Conservation (phyloP, 2,329 filamentous ascomycete genomes). For the Mycosphaerella arachidis region DNA sequence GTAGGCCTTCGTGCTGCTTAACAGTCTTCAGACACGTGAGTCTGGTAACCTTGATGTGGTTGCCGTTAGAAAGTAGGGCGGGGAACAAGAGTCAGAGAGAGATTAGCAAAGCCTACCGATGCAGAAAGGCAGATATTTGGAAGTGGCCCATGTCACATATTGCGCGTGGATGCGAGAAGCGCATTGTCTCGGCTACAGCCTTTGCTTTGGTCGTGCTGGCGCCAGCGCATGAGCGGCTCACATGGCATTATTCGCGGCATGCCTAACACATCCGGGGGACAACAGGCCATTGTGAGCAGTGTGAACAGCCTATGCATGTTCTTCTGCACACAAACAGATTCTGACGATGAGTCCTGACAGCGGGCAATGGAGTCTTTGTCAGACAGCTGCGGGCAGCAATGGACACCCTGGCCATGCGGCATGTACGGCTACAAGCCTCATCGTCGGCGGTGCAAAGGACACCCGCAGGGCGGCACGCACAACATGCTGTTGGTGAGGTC, state of each 20-base stretch:
- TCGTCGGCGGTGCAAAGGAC: conserved; percentile 13
- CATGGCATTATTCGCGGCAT: conserved; percentile 23
- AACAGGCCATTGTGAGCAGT: conserved; percentile 18
- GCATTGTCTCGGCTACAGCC: conserved; percentile 27
- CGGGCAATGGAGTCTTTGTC: conserved; percentile 23
- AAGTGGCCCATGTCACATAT: conserved; percentile 22
- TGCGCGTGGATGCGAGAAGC: conserved; percentile 21
- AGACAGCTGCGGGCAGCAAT: conserved; percentile 11
- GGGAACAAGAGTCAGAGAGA: conserved; percentile 11
- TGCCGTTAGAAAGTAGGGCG: conserved; percentile 7
- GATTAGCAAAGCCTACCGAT: conserved; percentile 21
- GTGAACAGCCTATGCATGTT: conserved; percentile 16
- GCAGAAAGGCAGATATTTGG: conserved; percentile 21
- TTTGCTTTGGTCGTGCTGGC: conserved; percentile 22
- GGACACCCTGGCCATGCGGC: conserved; percentile 20
- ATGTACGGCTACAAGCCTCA: conserved; percentile 16
- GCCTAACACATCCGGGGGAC: conserved; percentile 15
- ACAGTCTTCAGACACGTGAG: conserved; percentile 16
- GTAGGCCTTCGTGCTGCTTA: conserved; percentile 17
- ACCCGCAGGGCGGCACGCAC: conserved; percentile 16
- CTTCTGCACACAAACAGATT: conserved; percentile 22
- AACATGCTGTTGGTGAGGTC: conserved; percentile 20
- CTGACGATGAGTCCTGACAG: conserved; percentile 17
- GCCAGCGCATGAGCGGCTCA: conserved; percentile 26
- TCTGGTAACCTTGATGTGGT: not conserved